Evolutionary conservation across 805 yeast species (phyloP).

Genomic region (Komagataella kurtzmanii): DNA sequence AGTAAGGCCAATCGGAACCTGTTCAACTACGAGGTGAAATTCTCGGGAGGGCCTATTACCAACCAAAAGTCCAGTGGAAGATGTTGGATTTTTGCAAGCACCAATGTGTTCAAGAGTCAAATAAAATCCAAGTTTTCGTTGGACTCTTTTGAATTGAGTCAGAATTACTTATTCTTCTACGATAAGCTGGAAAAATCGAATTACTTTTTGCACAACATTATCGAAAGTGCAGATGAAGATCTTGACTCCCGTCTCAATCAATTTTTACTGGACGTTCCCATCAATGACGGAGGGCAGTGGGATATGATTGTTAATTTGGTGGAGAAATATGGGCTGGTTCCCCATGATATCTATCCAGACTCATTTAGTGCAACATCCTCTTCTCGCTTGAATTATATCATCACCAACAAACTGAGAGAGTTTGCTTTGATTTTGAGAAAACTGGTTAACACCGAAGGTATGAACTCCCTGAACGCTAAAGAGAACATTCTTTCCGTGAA

Average conservation of each 20-base stretch:
- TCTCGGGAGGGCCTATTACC: conserved; percentile 53
- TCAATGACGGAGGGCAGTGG: conserved; percentile 84
- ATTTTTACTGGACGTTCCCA: conserved; percentile 50
- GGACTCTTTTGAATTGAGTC: conserved; percentile 65
- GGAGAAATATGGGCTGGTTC: conserved; percentile 70
- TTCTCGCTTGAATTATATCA: conserved; percentile 43
- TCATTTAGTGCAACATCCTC: conserved; percentile 43
- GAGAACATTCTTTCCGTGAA: conserved; percentile 11
- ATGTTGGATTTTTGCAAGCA: conserved; percentile 85
- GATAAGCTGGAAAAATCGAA: conserved; percentile 82
- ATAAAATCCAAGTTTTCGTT: conserved; percentile 51
- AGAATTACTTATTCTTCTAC: conserved; percentile 68
- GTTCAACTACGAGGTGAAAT: conserved; percentile 29
- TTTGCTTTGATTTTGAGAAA: conserved; percentile 59
- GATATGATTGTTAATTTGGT: conserved; percentile 72
- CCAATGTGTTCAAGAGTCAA: conserved; percentile 59
- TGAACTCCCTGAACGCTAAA: conserved; percentile 15
- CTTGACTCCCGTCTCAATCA: conserved; percentile 65
- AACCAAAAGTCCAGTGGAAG: conserved; percentile 72
- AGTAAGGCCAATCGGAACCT: conserved; percentile 19
- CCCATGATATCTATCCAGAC: conserved; percentile 63
- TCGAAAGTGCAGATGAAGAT: conserved; percentile 52
- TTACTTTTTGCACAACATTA: conserved; percentile 62
- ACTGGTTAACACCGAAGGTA: conserved; percentile 24
- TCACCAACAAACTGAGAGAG: conserved; percentile 66